Evolutionary conservation across 2,329 filamentous ascomycete genomes (phyloP), one percentile per base, ranked within the genome.

Genomic region (Teratosphaeria zuluensis): DNA sequence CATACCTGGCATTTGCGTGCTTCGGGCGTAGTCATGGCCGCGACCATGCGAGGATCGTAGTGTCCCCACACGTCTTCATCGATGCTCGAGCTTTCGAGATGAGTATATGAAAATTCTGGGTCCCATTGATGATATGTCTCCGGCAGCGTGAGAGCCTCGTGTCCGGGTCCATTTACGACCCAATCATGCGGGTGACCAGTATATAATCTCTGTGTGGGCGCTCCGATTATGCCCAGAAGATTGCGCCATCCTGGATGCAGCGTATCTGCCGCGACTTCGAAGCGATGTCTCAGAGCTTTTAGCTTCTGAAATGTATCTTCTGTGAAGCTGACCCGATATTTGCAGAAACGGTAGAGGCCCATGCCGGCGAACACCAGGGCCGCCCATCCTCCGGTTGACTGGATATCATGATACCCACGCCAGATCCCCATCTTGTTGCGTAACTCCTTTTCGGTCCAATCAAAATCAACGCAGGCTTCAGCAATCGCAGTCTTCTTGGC

Each of bases 291-390:
- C 8, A 81, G 65, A 33, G 71, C 72, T 16, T 72, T 72, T 6
- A 84, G 70, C 1, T 75, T 75, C 38, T 75, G 72, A 69, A 81
- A 78, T 3, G 80, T 77, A 16, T 79, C 78, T 4, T 75, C 73
- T 51, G 77, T 75, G 64, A 83, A 82, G 4, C 78, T 78, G 0
- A 79, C 77, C 51, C 81, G 76, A 65, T 84, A 84, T 65, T 84
- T 84, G 76, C 81, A 84, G 67, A 83, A 81, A 7, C 81, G 75
- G 67, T 84, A 84, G 14, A 84, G 76, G 1, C 81, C 81, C 70
- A 80, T 80, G 35, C 81, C 80, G 4, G 81, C 77, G 62, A 84
- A 84, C 1, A 83, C 77, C 3, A 84, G 73, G 11, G 79, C 75
- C 1, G 76, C 77, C 80, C 80, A 84, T 2, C 81, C 81, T 2